Base-by-base conservation (phyloP, 768 basidiomycete genomes). In the Exsudoporus frostii region DNA sequence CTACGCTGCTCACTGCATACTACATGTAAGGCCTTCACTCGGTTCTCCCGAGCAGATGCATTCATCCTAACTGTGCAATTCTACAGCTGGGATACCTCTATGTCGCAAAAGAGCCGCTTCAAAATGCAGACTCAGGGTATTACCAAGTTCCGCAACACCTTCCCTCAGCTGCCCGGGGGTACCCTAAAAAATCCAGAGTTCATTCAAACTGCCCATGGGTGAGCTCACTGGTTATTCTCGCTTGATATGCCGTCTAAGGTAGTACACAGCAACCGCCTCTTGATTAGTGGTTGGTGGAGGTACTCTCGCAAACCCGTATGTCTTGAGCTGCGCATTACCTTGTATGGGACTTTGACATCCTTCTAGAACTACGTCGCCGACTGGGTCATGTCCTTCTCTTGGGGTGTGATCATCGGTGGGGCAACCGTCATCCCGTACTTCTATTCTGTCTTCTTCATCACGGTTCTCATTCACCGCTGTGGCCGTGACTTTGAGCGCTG, bases 41-140 rank as follows among this genome's bases (percentile, higher is more conserved):
- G 22, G n/a, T 25, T 37, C 17, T 3, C 3, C 8, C 1, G 29
- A n/a, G 37, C 20, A 6, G 30, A 39, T 39, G 8, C 9, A 9
- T 6, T 46, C 5, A 34, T n/a, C 29, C 37, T 57, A 27, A 67
- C 42, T 2, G n/a, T 24, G 3, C 22, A 27, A 32, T n/a, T 39
- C 22, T 34, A 34, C 42, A 93, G 91, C 63, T 98, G 90, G 81
- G 97, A 99, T 62, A 88, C 90, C 17, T 79, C 93, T 2, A 96
- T 94, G 92, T 84, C 92, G 4, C 96, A 98, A 68, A 98, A 99
- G 76, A 94, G 91, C 59, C 85, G 85, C 57, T 98, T 98, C 82
- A 96, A 97, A 69, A 96, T 98, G 89, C 89, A 96, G 67, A 88
- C 88, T 36, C 91, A 93, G 63, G 95, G 93, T 20, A 90, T 90